Evolutionary conservation across 169 alveolate genomes (phyloP).

Genomic region (Theileria parva): DNA sequence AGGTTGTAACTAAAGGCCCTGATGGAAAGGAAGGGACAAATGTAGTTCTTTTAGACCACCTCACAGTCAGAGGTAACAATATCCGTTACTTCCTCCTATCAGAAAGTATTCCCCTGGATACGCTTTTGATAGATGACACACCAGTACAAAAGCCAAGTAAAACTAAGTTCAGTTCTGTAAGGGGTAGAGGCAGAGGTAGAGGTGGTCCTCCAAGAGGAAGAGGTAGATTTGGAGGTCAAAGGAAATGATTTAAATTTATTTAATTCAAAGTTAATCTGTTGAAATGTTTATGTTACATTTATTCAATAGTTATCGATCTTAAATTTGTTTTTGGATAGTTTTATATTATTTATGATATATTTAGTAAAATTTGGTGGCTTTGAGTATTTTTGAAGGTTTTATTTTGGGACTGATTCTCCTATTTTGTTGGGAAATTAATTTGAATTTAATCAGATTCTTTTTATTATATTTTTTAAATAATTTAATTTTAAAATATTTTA

Average conservation of each 20-base stretch:
- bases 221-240: constrained; percentile 58
- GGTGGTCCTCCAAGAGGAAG: constrained; percentile 71
- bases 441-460: not conserved
- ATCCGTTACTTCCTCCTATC: constrained; percentile 95
- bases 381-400: not conserved
- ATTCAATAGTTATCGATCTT: not conserved
- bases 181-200: constrained; percentile 74
- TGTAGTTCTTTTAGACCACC: constrained; percentile 72
- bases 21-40: constrained; percentile 74
- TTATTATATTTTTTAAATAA: not conserved
- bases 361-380: not conserved
- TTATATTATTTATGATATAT: not conserved
- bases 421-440: not conserved
- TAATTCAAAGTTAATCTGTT: not conserved
- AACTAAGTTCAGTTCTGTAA: constrained; percentile 47
- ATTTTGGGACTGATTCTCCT: not conserved
- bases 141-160: constrained; percentile 87
- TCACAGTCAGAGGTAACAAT: constrained; percentile 86
- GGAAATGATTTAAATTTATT: not conserved
- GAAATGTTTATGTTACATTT: not conserved
- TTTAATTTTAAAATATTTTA: not conserved
- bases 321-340: not conserved
- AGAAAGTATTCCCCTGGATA: constrained; percentile 93
- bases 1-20: constrained; percentile 91
- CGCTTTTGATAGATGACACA: constrained; percentile 94